Percentiles rank a stretch among this genome's conserved stretches.
Conservation (phyloP, 148 eudicot species). For the Drosera capensis region DNA sequence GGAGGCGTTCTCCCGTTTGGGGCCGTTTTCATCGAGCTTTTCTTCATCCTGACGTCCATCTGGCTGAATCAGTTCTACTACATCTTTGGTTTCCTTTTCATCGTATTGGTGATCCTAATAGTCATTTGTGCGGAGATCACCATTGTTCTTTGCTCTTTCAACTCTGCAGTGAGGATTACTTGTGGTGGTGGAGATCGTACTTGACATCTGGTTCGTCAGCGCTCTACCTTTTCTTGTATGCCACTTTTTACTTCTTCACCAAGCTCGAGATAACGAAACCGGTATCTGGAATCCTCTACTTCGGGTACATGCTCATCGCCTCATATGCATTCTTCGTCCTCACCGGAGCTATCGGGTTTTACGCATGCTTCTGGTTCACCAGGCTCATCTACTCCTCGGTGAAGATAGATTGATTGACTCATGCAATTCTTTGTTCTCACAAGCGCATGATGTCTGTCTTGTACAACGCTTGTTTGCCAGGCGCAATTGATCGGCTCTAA, state of each 20-base stretch:
- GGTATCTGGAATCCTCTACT: slow-evolving; percentile 22
- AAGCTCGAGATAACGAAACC: slow-evolving; percentile 27
- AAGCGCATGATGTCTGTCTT: too few relatives aligned
- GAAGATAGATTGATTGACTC: slow-evolving; percentile 27
- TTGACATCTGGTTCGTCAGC: slow-evolving; percentile 30
- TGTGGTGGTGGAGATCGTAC: slow-evolving; percentile 42
- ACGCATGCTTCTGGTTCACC: slow-evolving; percentile 29
- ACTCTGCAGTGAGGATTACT: slow-evolving; percentile 33
- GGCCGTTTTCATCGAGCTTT: slow-evolving; percentile 21
- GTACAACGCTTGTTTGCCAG: too few relatives aligned
- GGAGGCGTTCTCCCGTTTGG: slow-evolving; percentile 28
- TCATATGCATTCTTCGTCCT: slow-evolving; percentile 28
- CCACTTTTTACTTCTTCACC: slow-evolving; percentile 25
- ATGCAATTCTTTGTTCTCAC: too few relatives aligned
- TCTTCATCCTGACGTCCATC: slow-evolving; percentile 18
- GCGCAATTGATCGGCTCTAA: too few relatives aligned
- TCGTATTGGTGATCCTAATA: slow-evolving; percentile 18
- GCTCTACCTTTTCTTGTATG: slow-evolving; percentile 28
- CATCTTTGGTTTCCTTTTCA: slow-evolving; percentile 25
- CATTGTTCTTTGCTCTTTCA: slow-evolving; percentile 27
- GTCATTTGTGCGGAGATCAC: slow-evolving; percentile 26
- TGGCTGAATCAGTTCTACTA: slow-evolving; percentile 33
- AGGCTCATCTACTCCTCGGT: slow-evolving; percentile 34
- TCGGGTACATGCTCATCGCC: slow-evolving; percentile 34
- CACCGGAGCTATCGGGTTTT: slow-evolving; percentile 30